Evolutionary conservation across 1,139 yeast genomes (phyloP), one percentile per base, ranked within the genome.

Genomic region (Candida glucosophila): DNA sequence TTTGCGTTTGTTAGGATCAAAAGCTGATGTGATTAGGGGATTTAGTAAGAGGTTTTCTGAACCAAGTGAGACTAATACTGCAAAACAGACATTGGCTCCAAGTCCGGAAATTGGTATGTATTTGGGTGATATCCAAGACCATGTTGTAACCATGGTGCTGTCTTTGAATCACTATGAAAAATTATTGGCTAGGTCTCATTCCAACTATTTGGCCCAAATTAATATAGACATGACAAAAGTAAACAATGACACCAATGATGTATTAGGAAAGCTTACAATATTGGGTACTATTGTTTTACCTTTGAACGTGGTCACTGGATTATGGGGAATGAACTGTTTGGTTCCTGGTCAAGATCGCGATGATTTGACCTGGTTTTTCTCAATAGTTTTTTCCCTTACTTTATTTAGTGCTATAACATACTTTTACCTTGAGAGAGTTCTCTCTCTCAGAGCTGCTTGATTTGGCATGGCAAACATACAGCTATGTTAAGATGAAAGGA

Each of bases 311-410:
- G 78, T 90, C 14, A 90, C 98, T 1, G 98, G 98, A 15, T 60
- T 90, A 28, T 90, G 97, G 97, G 98, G 98, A 33, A 90, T 90
- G 98, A 90, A 90, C 57, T 94, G 93, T 37, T 41, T 82, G 7
- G 97, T 90, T 19, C 98, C 98, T 0, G 98, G 98, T 0, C 97
- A 88, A 47, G 78, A 70, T 15, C 60, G 63, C 25, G 76, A 71
- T 9, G 78, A 83, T 1, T 58, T 88, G 39, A 51, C 60, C 4
- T 90, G 98, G 98, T 90, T 90, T 52, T 80, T 74, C 47, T 42
- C 49, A 6, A 62, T 62, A 19, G 40, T 60, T 14, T 43, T 47
- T 12, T 42, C 49, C 10, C 60, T 62, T 58, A 32, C 47, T 6
- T 23, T 46, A 17, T 64, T 64, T 41, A 59, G 68, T 33, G 30